These are phyloP conservation scores for Candida sphagnicola DNA, from an alignment of 805 yeast species.

Conservation along the genomic window DNA sequence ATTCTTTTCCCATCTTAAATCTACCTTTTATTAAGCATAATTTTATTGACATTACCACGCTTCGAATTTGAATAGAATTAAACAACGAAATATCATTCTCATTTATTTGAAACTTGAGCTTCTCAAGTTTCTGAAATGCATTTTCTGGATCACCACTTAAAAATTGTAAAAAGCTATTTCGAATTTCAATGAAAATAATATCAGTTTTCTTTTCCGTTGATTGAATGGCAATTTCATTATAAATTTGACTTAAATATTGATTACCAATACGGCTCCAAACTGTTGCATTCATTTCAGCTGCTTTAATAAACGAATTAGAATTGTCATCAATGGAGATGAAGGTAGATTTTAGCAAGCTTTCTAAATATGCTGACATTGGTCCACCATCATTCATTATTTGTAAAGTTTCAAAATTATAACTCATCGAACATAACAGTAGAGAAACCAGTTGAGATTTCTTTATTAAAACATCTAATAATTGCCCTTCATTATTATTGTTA, in stretches of 20 bases:
- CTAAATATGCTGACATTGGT: conserved; percentile 42
- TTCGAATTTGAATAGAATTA: conserved; percentile 38
- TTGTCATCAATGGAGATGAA: conserved; percentile 52
- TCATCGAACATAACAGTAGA: conserved; percentile 49
- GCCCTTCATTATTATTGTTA: conserved; percentile 49
- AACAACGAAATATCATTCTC: conserved; percentile 33
- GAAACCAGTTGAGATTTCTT: conserved; percentile 50
- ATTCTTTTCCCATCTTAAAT: conserved; percentile 25
- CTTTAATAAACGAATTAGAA: conserved; percentile 38
- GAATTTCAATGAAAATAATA: conserved; percentile 31
- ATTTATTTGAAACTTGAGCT: conserved; percentile 14
- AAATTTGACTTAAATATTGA: conserved; percentile 42
- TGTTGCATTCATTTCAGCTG: conserved; percentile 42
- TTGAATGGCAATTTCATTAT: conserved; percentile 44
- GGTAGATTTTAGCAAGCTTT: conserved; percentile 54
- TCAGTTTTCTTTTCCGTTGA: conserved; percentile 40
- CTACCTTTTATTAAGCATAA: conserved; percentile 37
- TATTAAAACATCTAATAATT: conserved; percentile 59
- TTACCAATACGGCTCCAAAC: conserved; percentile 54
- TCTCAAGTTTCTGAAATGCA: conserved; percentile 33
- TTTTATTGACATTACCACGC: conserved; percentile 35
- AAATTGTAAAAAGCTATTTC: conserved; percentile 36
- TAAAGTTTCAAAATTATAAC: conserved; percentile 62
- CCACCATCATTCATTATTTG: conserved; percentile 56
- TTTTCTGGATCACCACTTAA: conserved; percentile 37